Evolutionary conservation across 2,329 filamentous ascomycete genomes (phyloP), one percentile per base, ranked within the genome.

Genomic region (Thermoascus crustaceus): DNA sequence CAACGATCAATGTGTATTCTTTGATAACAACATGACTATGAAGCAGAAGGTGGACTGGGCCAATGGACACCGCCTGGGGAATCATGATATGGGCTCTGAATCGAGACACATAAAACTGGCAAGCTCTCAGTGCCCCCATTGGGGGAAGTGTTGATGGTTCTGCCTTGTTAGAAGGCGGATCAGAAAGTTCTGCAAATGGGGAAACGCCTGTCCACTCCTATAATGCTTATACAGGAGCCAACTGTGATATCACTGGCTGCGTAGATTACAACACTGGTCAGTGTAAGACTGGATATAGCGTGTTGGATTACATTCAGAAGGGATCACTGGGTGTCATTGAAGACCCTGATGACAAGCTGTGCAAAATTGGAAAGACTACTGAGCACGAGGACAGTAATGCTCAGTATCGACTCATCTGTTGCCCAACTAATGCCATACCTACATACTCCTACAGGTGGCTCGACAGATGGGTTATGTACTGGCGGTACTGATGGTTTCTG

Each of bases 211-310:
- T n/a, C n/a, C n/a, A n/a, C n/a, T n/a, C n/a, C n/a, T n/a, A n/a
- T n/a, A n/a, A n/a, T n/a, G n/a, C n/a, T n/a, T n/a, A n/a, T n/a
- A n/a, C 14, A 4, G 26, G 4, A 29, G 18, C 26, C 18, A 29
- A 14, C n/a, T 39, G 37, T 20, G 37, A 39, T 14, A 37, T 36
- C 11, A 17, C 14, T 11, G 33, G 31, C n/a, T 39, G 37, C 21
- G 30, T 32, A 2, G 37, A 39, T 18, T 4, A 14, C 16, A 39
- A 32, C 17, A 30, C 22, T 24, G 37, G 37, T 9, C 24, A 30
- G 25, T 36, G 37, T n/a, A 18, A 39, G 25, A 21, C 21, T 3
- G 37, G 37, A 34, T 39, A 39, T 11, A 39, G 37, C 14, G 31
- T 30, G 6, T 21, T 39, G 21, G 37, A 39, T 18, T 39, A 39